Conservation (phyloP, 345 rosid genomes). For the Trapa bicornis region DNA sequence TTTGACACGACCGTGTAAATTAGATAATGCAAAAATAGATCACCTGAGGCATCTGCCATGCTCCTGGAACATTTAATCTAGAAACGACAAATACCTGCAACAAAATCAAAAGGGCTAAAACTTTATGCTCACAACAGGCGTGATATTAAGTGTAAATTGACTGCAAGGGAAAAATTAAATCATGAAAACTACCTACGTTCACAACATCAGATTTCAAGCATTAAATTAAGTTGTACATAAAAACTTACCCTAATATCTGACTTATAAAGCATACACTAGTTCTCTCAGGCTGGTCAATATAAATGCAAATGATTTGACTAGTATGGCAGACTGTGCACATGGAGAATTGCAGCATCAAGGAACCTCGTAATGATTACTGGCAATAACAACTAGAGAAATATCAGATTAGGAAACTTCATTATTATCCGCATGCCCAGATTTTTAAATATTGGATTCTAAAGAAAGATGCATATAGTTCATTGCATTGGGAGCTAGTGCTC, state of each 20-base stretch:
- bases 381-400: too few species aligned
- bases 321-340: too few species aligned
- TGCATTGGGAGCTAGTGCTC: not conserved
- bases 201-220: too few species aligned
- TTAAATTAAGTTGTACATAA: too few species aligned
- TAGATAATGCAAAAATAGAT: slow-evolving; percentile 4
- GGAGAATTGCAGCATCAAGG: too few species aligned
- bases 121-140: not conserved
- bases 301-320: too few species aligned
- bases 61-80: slow-evolving; percentile 97
- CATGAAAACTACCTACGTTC: not conserved
- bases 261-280: too few species aligned
- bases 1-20: not conserved
- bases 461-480: too few species aligned
- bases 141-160: not conserved
- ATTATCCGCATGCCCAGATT: not conserved
- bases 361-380: too few species aligned
- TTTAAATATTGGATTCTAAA: not conserved
- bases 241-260: too few species aligned
- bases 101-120: not conserved
- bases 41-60: slow-evolving; percentile 99
- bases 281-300: too few species aligned
- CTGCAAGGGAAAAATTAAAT: not conserved
- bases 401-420: not conserved
- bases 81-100: slow-evolving; percentile 88